phyloP scores from a whole-genome alignment of 352 stramenopile species.

The Aphanomyces astaci region DNA sequence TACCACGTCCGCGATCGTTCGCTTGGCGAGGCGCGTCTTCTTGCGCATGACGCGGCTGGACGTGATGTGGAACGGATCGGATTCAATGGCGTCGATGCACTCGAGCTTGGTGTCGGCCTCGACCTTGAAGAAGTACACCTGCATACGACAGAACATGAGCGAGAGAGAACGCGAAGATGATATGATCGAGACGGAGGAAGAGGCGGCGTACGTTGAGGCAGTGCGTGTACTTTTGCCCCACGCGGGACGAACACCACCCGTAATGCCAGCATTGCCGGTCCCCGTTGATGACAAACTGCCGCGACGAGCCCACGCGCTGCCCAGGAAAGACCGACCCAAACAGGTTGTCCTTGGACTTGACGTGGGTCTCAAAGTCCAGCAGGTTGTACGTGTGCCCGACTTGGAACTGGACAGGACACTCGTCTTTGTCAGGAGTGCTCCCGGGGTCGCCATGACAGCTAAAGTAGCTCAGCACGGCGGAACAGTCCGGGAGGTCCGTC shows the following conservation, averaged over 20 bases:
- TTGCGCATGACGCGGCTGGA: conserved; percentile 19
- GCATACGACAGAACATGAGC: neutral
- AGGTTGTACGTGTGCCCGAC: conserved; percentile 12
- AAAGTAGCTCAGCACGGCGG: conserved; percentile 62
- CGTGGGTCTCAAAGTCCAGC: conserved; percentile 25
- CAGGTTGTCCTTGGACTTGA: conserved; percentile 71
- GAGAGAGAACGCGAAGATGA: neutral
- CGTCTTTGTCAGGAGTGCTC: conserved; percentile 19
- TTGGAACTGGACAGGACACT: neutral
- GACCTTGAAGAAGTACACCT: conserved; percentile 21
- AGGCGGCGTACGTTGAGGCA: conserved; percentile 11
- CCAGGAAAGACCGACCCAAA: conserved; percentile 37
- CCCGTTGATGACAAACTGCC: conserved; percentile 65
- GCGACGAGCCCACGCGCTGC: neutral
- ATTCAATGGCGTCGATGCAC: conserved; percentile 15
- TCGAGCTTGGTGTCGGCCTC: neutral
- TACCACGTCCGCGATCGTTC: neutral
- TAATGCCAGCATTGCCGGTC: conserved; percentile 84
- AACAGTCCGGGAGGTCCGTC: conserved; percentile 42
- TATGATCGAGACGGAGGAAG: no score
- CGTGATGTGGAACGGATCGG: conserved; percentile 13
- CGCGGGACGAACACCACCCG: conserved; percentile 64
- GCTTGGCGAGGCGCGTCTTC: conserved; percentile 16
- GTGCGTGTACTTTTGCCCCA: conserved; percentile 23
- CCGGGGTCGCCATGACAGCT: conserved; percentile 2